These are phyloP conservation scores for Schoenoplectus tabernaemontani DNA, from an alignment of 202 grass and related monocot species.

Conservation along the genomic window DNA sequence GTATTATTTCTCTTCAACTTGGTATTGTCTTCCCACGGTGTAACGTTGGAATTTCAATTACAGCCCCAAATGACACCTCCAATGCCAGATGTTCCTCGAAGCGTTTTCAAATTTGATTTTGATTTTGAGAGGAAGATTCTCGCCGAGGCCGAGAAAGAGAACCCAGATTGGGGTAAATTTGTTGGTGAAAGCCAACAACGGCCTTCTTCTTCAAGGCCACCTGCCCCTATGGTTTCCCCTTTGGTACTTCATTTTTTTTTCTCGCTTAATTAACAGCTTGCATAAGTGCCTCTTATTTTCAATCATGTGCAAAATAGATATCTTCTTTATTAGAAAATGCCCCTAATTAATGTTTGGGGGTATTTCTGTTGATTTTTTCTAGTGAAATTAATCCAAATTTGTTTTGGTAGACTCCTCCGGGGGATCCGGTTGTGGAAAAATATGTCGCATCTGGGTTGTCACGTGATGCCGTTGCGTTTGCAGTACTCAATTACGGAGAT, in stretches of 20 bases:
- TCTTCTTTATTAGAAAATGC: neutral
- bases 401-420: conserved; percentile 45
- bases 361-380: neutral
- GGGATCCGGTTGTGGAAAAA: conserved; percentile 77
- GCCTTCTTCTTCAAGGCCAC: conserved; percentile 15
- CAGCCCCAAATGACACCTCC: conserved; percentile 74
- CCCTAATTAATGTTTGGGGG: neutral
- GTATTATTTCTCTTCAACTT: neutral
- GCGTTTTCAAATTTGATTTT: conserved; percentile 81
- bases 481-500: conserved; percentile 88
- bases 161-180: conserved; percentile 73
- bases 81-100: conserved; percentile 57
- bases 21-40: neutral
- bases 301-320: neutral
- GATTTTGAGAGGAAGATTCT: conserved; percentile 91
- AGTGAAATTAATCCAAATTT: neutral
- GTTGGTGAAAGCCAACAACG: conserved; percentile 41
- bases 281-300: neutral
- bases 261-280: neutral
- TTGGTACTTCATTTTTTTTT: conserved; percentile 30
- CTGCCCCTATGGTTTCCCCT: conserved; percentile 18
- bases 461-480: conserved; percentile 79
- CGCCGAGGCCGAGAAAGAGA: conserved; percentile 84
- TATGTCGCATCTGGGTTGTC: conserved; percentile 68
- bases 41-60: conserved; percentile 28